Evolutionary conservation across 75 land plant species (phyloP).

Genomic region (Adiantum capillusveneris): DNA sequence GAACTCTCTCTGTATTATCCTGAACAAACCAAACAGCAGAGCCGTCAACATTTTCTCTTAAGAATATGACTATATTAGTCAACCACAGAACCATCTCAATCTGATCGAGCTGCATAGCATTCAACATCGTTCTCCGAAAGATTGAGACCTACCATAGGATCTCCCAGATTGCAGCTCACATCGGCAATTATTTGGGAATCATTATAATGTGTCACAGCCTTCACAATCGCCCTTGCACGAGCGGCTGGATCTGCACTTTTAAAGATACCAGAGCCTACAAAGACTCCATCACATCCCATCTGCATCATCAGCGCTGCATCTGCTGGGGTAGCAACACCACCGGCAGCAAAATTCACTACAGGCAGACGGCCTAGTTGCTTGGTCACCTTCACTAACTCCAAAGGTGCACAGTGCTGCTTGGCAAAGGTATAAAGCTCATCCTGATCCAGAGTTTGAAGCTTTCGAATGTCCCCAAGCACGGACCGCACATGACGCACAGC

Average conservation of each 20-base stretch:
- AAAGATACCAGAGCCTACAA: slow-evolving; percentile 48
- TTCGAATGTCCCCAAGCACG: slow-evolving; percentile 49
- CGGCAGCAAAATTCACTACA: slow-evolving; percentile 51
- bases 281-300: slow-evolving; percentile 67
- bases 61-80: too few relatives aligned
- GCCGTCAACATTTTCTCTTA: too few relatives aligned
- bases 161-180: slow-evolving; percentile 35
- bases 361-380: slow-evolving; percentile 46
- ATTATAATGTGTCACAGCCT: slow-evolving; percentile 61
- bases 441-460: slow-evolving; percentile 49
- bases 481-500: slow-evolving; percentile 43
- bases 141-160: slow-evolving; percentile 41
- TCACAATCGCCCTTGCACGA: slow-evolving; percentile 47
- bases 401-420: slow-evolving; percentile 45
- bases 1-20: too few relatives aligned
- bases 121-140: slow-evolving; percentile 5
- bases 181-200: slow-evolving; percentile 52
- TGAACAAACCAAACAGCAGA: too few relatives aligned
- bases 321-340: slow-evolving; percentile 62
- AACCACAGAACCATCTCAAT: too few relatives aligned
- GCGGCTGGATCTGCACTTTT: slow-evolving; percentile 32
- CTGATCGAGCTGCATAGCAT: not conserved
- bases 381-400: slow-evolving; percentile 56
- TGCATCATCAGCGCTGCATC: slow-evolving; percentile 77
- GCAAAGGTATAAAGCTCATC: slow-evolving; percentile 59